Percentiles rank a stretch among this genome's conserved stretches.
Evolutionary conservation across 2,329 filamentous ascomycete genomes (phyloP).

Genomic region (Penicillium sp.): DNA sequence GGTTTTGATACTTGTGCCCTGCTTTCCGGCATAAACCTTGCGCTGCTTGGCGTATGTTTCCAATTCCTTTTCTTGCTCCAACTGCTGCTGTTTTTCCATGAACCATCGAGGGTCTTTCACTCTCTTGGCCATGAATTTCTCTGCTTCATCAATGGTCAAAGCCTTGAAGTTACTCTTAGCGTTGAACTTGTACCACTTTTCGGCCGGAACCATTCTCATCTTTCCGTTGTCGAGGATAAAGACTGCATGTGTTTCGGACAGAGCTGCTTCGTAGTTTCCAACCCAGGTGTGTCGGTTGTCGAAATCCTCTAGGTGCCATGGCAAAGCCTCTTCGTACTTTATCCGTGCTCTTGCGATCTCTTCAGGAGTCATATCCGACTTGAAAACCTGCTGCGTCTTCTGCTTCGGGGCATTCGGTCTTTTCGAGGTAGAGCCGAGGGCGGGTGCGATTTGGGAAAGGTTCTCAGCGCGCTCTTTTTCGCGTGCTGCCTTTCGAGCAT

Average conservation of each 20-base stretch:
- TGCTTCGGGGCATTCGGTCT: conserved; percentile 60
- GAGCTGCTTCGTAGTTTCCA: conserved; percentile 76
- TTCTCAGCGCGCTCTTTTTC: conserved; percentile 80
- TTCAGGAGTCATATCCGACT: conserved; percentile 66
- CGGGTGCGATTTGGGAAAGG: conserved; percentile 84
- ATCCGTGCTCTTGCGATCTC: conserved; percentile 57
- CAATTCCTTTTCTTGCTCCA: conserved; percentile 50
- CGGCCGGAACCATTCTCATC: conserved; percentile 80
- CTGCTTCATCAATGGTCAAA: conserved; percentile 73
- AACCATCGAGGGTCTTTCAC: conserved; percentile 71
- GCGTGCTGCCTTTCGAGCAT: conserved; percentile 60
- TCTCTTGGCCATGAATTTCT: conserved; percentile 72
- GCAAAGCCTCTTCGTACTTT: conserved; percentile 86
- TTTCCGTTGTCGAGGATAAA: conserved; percentile 63
- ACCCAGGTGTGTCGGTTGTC: conserved; percentile 93
- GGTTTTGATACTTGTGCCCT: conserved; percentile 35
- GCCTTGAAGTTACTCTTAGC: conserved; percentile 57
- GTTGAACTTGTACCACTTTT: conserved; percentile 77
- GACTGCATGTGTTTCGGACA: conserved; percentile 72
- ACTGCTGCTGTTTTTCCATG: conserved; percentile 52
- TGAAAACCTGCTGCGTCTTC: conserved; percentile 77
- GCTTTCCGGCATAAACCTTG: conserved; percentile 40
- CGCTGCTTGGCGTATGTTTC: conserved; percentile 45
- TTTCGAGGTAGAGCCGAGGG: conserved; percentile 59
- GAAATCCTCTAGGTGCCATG: conserved; percentile 94